phyloP scores from a whole-genome alignment of 2,329 filamentous ascomycete genomes.

The Talaromyces marneffei region DNA sequence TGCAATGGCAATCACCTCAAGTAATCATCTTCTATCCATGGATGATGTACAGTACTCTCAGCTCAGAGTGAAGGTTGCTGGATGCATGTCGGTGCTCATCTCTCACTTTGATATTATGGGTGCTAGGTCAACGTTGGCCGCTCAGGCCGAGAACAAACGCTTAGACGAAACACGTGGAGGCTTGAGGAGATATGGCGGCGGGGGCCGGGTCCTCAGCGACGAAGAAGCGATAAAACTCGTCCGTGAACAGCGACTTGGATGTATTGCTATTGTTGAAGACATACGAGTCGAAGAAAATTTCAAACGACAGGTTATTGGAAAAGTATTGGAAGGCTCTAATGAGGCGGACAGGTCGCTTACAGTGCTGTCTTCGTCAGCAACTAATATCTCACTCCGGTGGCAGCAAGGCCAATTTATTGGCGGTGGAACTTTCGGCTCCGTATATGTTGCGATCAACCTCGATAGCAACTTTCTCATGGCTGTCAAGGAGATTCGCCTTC shows the following conservation, averaged over 20 bases:
- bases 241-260: conserved; percentile 66
- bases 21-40: conserved; percentile 85
- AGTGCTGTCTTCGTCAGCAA: conserved; percentile 86
- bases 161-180: conserved; percentile 74
- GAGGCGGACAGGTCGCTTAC: conserved; percentile 93
- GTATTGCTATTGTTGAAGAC: conserved; percentile 71
- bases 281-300: conserved; percentile 70
- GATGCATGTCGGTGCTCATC: conserved; percentile 95
- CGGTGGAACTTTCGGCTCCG: conserved; percentile 92
- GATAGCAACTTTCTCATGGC: conserved; percentile 96
- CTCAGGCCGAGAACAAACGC: conserved; percentile 85
- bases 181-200: conserved; percentile 65
- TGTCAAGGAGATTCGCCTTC: conserved; percentile 94
- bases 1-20: conserved; percentile 93
- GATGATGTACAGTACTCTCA: conserved; percentile 80
- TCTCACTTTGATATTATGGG: conserved; percentile 99
- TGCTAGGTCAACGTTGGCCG: conserved; percentile 83
- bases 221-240: conserved; percentile 75
- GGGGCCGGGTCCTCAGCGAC: conserved; percentile 68
- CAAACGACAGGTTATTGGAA: conserved; percentile 79
- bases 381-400: conserved; percentile 93
- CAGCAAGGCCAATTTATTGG: conserved; percentile 98
- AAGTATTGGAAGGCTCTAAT: conserved; percentile 88
- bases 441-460: conserved; percentile 94
- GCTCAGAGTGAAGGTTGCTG: conserved; percentile 81